A percentile compares a stretch with the other conserved stretches of the same genome.
phyloP scores from a whole-genome alignment of 83 land plant genomes.

The Thuja plicata region DNA sequence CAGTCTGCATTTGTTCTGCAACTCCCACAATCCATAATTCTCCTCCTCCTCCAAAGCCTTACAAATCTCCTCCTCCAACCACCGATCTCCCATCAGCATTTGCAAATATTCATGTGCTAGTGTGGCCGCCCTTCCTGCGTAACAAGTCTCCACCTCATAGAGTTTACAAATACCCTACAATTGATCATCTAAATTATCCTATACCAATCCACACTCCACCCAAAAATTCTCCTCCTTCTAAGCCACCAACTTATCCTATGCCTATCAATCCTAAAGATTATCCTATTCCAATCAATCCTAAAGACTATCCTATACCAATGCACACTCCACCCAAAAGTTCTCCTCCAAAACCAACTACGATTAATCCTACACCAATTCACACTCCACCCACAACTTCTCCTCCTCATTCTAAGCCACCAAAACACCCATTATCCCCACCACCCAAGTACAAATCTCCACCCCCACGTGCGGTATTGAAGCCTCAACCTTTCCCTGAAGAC shows the following conservation, averaged over 20 bases:
- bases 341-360: too few species aligned
- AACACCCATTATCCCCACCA: neutral
- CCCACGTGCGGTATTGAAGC: neutral
- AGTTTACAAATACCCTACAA: too few species aligned
- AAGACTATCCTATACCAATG: neutral
- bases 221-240: neutral
- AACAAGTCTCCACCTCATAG: neutral
- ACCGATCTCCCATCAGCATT: neutral
- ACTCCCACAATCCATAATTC: neutral
- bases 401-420: neutral
- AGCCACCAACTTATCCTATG: too few species aligned
- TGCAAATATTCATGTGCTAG: neutral
- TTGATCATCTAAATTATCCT: neutral
- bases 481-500: neutral
- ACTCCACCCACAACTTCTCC: neutral
- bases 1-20: neutral
- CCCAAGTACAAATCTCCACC: neutral
- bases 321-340: neutral
- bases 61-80: constrained; percentile 4
- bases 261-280: too few species aligned
- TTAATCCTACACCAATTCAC: neutral
- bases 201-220: neutral
- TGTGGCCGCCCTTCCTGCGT: neutral
- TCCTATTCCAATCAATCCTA: neutral
- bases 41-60: neutral